A percentile compares a stretch with the other conserved stretches of the same genome.
These are phyloP conservation scores for Cucumis variabilis DNA, from an alignment of 331 rosid genomes.

Conservation along the genomic window DNA sequence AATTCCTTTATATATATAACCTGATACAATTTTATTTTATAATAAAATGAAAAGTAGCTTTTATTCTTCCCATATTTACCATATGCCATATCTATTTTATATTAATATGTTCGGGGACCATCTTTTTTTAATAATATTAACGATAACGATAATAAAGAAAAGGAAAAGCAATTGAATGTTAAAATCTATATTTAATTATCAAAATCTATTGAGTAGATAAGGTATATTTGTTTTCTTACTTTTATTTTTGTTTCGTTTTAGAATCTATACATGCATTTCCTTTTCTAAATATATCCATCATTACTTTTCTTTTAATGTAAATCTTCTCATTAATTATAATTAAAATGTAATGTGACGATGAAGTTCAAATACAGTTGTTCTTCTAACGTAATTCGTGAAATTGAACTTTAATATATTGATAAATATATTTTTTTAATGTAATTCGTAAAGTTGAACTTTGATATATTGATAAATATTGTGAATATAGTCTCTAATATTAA, in stretches of 20 bases:
- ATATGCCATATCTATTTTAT: not conserved
- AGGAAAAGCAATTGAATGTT: not conserved
- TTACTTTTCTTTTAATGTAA: not conserved
- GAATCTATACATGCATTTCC: not conserved
- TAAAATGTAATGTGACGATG: not conserved
- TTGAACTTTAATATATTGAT: no score
- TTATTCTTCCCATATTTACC: not conserved
- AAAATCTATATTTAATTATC: not conserved
- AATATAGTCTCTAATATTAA: no score
- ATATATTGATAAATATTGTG: no score
- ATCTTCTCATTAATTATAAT: not conserved
- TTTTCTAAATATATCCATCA: not conserved
- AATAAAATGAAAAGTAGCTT: not conserved
- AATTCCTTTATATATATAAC: not conserved
- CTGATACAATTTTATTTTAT: not conserved
- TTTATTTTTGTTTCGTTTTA: not conserved
- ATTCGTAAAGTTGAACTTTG: no score
- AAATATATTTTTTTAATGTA: no score
- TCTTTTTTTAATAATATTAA: not conserved
- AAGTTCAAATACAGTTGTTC: no score
- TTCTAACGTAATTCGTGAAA: no score
- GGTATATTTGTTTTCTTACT: not conserved
- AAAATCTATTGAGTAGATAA: constrained; percentile 1
- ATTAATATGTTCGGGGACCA: not conserved
- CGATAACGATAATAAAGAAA: no score